Conservation (phyloP, 148 eudicot genomes). For the Hydrangea macrophylla region DNA sequence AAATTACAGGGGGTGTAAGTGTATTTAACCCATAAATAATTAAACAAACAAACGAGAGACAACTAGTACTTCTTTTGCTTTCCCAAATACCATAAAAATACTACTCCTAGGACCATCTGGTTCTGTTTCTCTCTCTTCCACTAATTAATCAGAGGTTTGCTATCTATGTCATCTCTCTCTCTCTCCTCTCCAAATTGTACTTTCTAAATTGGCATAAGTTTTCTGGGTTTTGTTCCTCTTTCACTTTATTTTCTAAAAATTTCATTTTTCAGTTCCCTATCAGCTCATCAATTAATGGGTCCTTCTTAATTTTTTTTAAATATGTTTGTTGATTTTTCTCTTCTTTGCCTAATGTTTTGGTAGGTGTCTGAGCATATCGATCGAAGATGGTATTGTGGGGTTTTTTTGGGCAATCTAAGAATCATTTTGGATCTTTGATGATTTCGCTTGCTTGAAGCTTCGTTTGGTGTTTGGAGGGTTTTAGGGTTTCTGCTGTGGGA, state of each 20-base stretch:
- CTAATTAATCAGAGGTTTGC: conserved; percentile 16
- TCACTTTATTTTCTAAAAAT: not conserved
- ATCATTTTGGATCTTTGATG: conserved; percentile 5
- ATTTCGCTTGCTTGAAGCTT: not conserved
- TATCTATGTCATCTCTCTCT: conserved; percentile 2
- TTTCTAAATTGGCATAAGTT: not conserved
- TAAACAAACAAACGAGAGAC: not conserved
- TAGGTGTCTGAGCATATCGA: not conserved
- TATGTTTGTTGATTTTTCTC: too few species aligned
- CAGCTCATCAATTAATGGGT: not conserved
- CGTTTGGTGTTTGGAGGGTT: conserved; percentile 1
- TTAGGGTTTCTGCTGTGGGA: conserved; percentile 6
- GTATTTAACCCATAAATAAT: too few species aligned
- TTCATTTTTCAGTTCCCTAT: not conserved
- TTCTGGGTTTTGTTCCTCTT: not conserved
- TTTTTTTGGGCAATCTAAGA: not conserved
- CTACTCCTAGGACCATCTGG: not conserved
- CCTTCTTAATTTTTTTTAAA: not conserved
- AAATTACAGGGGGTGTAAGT: too few species aligned
- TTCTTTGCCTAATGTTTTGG: not conserved
- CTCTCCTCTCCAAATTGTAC: not conserved
- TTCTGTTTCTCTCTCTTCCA: not conserved
- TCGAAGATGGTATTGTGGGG: not conserved
- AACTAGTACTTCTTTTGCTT: not conserved
- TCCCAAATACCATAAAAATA: too few species aligned